These are phyloP conservation scores for Haplosporangium sp. DNA, from an alignment of 371 early-diverging fungal species.

Conservation along the genomic window DNA sequence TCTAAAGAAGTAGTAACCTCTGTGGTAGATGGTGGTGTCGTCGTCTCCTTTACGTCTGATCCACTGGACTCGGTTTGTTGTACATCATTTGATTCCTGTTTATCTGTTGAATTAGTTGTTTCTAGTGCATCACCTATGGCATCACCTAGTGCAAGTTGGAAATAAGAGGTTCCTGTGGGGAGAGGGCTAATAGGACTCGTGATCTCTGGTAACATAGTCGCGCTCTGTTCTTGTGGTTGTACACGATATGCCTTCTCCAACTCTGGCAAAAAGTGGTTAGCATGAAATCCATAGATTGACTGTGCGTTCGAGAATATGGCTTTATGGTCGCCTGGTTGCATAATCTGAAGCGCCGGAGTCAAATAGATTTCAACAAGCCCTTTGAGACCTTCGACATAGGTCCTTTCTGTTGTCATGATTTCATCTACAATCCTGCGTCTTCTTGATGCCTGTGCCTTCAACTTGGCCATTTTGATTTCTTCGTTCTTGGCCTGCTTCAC, in stretches of 20 bases:
- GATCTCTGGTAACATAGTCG: neutral
- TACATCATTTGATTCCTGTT: too few species aligned
- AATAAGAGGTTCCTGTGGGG: neutral
- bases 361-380: slow-evolving; percentile 64
- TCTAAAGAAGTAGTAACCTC: neutral
- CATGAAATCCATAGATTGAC: slow-evolving; percentile 75
- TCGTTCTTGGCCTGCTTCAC: slow-evolving; percentile 24
- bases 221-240: neutral
- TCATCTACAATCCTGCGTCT: slow-evolving; percentile 68
- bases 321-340: slow-evolving; percentile 60
- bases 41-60: neutral
- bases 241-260: slow-evolving; percentile 60
- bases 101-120: neutral
- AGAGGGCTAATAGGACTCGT: slow-evolving; percentile 11
- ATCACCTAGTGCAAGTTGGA: too few species aligned
- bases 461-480: slow-evolving; percentile 32
- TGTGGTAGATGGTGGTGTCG: neutral
- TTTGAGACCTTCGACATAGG: slow-evolving; percentile 78
- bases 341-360: slow-evolving; percentile 33
- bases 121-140: too few species aligned
- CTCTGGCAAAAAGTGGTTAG: slow-evolving; percentile 71
- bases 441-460: slow-evolving; percentile 55
- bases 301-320: slow-evolving; percentile 78
- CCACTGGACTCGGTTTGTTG: neutral
- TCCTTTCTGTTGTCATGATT: slow-evolving; percentile 81